A percentile compares a stretch with the other conserved stretches of the same genome.
Evolutionary conservation across 805 yeast species (phyloP).

Genomic region (Metschnikowia borealis): DNA sequence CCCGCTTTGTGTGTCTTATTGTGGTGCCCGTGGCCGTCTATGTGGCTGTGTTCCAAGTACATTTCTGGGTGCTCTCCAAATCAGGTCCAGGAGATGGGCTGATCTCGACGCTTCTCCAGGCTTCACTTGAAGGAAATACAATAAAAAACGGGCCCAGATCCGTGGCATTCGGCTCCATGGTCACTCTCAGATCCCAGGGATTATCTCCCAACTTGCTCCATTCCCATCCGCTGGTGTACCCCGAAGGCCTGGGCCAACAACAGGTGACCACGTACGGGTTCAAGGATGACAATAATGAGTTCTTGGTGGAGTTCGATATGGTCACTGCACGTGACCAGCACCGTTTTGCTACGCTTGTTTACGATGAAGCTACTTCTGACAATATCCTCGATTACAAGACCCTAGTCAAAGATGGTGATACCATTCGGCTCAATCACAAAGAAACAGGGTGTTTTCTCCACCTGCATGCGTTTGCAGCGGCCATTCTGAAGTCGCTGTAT

Average conservation of each 20-base stretch:
- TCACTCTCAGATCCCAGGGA: slow-evolving; percentile 68
- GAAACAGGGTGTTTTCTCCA: slow-evolving; percentile 73
- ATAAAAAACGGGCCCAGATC: slow-evolving; percentile 66
- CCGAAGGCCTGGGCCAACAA: slow-evolving; percentile 90
- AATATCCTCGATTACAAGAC: slow-evolving; percentile 16
- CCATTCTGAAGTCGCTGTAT: slow-evolving; percentile 57
- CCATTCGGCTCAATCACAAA: slow-evolving; percentile 68
- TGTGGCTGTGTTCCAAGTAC: slow-evolving; percentile 70
- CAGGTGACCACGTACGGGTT: slow-evolving; percentile 91
- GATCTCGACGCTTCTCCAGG: slow-evolving; percentile 86
- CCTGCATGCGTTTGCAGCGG: slow-evolving; percentile 77
- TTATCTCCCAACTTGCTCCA: slow-evolving; percentile 74
- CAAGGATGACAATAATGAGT: slow-evolving; percentile 45
- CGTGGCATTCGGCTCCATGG: slow-evolving; percentile 56
- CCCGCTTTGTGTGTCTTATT: slow-evolving; percentile 64
- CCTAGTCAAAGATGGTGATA: slow-evolving; percentile 56
- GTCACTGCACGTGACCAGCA: slow-evolving; percentile 28
- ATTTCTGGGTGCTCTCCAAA: slow-evolving; percentile 67
- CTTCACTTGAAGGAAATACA: slow-evolving; percentile 67
- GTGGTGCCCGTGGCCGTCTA: slow-evolving; percentile 69
- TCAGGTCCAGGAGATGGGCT: slow-evolving; percentile 94
- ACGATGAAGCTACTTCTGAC: slow-evolving; percentile 19
- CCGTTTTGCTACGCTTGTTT: slow-evolving; percentile 29
- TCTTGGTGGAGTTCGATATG: slow-evolving; percentile 35
- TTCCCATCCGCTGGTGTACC: slow-evolving; percentile 81